These are phyloP conservation scores for Ustilago tritici DNA, from an alignment of 1,284 basidiomycete genomes.

Conservation along the genomic window DNA sequence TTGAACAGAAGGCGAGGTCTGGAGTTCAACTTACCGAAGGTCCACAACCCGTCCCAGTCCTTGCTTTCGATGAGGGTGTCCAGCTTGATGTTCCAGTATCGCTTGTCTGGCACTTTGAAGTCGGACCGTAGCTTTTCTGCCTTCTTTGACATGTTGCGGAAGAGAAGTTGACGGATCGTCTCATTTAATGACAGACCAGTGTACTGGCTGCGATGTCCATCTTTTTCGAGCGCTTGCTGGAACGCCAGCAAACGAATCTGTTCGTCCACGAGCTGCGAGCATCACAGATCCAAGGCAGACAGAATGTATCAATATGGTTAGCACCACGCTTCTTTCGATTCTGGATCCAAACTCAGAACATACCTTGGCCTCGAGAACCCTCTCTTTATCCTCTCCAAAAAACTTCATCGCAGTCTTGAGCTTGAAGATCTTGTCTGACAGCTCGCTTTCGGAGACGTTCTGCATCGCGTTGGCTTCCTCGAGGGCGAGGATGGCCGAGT, in stretches of 20 bases:
- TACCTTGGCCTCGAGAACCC: constrained; percentile 88
- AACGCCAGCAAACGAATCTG: constrained; percentile 79
- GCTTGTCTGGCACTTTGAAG: constrained; percentile 63
- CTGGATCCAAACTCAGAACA: constrained; percentile 13
- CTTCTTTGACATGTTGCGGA: constrained; percentile 56
- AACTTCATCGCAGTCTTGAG: constrained; percentile 88
- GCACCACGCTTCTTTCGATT: background rate
- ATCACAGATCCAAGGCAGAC: background rate
- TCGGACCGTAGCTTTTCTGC: constrained; percentile 65
- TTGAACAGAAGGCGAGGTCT: background rate
- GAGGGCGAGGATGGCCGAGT: constrained; percentile 86
- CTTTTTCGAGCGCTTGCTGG: constrained; percentile 86
- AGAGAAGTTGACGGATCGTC: constrained; percentile 61
- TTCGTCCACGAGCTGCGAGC: constrained; percentile 87
- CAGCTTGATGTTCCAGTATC: constrained; percentile 59
- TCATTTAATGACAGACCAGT: constrained; percentile 58
- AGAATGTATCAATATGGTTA: background rate
- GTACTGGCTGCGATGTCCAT: constrained; percentile 73
- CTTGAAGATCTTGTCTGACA: constrained; percentile 75
- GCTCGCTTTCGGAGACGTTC: constrained; percentile 23
- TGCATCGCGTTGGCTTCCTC: constrained; percentile 74
- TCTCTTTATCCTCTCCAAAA: constrained; percentile 93
- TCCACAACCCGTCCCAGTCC: constrained; percentile 60
- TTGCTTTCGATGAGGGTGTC: constrained; percentile 48
- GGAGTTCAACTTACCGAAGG: constrained; percentile 29